phyloP scores from a whole-genome alignment of 352 stramenopile species.

The Phytophthora rubi region DNA sequence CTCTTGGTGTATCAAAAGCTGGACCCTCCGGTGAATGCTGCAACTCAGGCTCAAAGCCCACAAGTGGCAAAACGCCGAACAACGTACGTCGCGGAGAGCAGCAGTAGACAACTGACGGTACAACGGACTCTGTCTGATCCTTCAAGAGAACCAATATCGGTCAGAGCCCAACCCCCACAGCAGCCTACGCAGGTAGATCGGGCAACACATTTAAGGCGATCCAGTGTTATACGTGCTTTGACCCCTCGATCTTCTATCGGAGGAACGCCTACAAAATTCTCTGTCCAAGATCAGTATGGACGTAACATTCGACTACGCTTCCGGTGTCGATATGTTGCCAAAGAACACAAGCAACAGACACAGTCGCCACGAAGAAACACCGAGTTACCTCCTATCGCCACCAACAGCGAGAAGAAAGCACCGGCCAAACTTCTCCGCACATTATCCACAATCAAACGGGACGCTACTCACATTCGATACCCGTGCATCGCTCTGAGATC shows the following conservation, averaged over 20 bases:
- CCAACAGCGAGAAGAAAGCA: background rate
- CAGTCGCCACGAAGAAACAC: background rate
- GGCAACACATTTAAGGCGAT: background rate
- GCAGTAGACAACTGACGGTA: background rate
- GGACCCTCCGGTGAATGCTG: background rate
- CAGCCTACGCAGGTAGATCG: background rate
- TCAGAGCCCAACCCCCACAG: background rate
- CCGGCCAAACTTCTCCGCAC: background rate
- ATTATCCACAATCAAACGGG: background rate
- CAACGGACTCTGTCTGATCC: background rate
- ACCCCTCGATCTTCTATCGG: background rate
- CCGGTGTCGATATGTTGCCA: slow-evolving; percentile 14
- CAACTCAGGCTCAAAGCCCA: background rate
- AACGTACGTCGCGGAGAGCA: background rate
- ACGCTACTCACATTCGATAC: slow-evolving; percentile 14
- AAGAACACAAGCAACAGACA: background rate
- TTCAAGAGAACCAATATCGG: background rate
- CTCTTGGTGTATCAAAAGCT: slow-evolving; percentile 14
- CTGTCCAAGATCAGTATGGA: slow-evolving; percentile 28
- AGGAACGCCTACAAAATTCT: slow-evolving; percentile 8
- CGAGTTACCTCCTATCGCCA: slow-evolving; percentile 2
- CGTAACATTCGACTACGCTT: slow-evolving; percentile 28
- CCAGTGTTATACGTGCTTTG: background rate
- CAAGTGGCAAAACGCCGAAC: background rate
- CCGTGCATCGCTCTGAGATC: slow-evolving; percentile 16